phyloP scores from a whole-genome alignment of 495 filamentous ascomycete genomes.

The Parathielavia appendiculata region DNA sequence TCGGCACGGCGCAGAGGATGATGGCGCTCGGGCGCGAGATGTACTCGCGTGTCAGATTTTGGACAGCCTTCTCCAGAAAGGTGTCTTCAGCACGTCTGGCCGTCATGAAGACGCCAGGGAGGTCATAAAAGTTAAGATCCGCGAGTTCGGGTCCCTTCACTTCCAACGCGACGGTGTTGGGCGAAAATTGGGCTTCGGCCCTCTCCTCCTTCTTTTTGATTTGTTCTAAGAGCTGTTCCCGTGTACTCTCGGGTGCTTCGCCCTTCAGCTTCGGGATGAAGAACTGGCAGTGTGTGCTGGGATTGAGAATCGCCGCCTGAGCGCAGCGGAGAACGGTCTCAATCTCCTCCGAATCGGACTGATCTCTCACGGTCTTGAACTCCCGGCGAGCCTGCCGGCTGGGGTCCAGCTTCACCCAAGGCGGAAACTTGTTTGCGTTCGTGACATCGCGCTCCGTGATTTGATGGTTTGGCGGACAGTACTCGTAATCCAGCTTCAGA shows the following conservation, averaged over 20 bases:
- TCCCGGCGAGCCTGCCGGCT: conserved; percentile 28
- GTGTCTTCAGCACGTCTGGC: conserved; percentile 54
- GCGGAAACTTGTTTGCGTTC: conserved; percentile 38
- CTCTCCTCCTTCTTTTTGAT: conserved; percentile 32
- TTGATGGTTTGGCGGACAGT: conserved; percentile 27
- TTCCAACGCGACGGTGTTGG: conserved; percentile 69
- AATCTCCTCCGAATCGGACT: conserved; percentile 44
- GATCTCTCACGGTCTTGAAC: conserved; percentile 43
- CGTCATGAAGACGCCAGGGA: conserved; percentile 72
- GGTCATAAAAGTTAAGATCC: conserved; percentile 70
- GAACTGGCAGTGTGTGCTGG: conserved; percentile 36
- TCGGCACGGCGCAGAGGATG: conserved; percentile 67
- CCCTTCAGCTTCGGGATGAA: conserved; percentile 45
- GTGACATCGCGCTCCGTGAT: conserved; percentile 41
- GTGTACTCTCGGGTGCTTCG: conserved; percentile 31
- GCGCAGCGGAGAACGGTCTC: conserved; percentile 59
- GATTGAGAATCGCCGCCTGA: conserved; percentile 68
- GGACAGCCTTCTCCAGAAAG: conserved; percentile 61
- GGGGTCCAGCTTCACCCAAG: conserved; percentile 34
- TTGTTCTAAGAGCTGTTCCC: conserved; percentile 20
- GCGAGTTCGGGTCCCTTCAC: conserved; percentile 65
- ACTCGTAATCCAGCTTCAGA: conserved; percentile 54
- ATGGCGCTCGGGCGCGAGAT: conserved; percentile 60
- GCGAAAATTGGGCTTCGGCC: conserved; percentile 61
- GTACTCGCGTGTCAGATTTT: conserved; percentile 63